Evolutionary conservation across 345 rosid species (phyloP), one percentile per base, ranked within the genome.

Genomic region (Toxicodendron radicans): DNA sequence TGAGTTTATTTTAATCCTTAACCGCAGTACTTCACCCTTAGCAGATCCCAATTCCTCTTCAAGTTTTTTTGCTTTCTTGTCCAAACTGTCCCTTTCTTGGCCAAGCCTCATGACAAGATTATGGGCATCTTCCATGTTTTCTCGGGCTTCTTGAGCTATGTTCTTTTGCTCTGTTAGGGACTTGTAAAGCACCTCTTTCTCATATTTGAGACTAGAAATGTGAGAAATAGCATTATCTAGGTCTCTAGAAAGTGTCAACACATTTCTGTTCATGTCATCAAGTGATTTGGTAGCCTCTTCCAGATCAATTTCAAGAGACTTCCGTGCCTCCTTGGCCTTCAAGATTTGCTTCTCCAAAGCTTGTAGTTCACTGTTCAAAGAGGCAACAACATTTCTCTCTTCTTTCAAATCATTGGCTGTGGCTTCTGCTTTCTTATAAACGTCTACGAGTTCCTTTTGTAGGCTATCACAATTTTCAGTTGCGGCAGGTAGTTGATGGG

Each of bases 41-140:
- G 94, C 94, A 30, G 94, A 81, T 52, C 86, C 93, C 70, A 95
- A 74, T 73, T 86, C 96, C 61, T 85, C 91, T 76, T 88, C 92
- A 1, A 93, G 93, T 79, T 85, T 89, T 88, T 85, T 95, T 48
- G 83, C 81, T 77, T 80, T 89, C 86, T 84, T 93, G 80, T 86
- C 93, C 76, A 87, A 57, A 74, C 65, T 74, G 81, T 90, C 97
- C 81, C 96, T 95, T 82, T 91, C 98, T 74, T 83, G 86, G 49
- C 98, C 98, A 12, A 93, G 96, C 84, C 86, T 89, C 87, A 89
- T 68, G 43, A 88, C 89, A 3, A 93, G 89, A 85, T 68, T 84
- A 79, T 91, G 99, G 0, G 98, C 99, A 64, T 93, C 99, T 77
- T 93, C 97, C 81, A 95, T 85, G 74, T 93, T 95, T 66, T 93